Evolutionary conservation across 441 rosid genomes (phyloP), one percentile per base, ranked within the genome.

Genomic region (Breynia disticha): DNA sequence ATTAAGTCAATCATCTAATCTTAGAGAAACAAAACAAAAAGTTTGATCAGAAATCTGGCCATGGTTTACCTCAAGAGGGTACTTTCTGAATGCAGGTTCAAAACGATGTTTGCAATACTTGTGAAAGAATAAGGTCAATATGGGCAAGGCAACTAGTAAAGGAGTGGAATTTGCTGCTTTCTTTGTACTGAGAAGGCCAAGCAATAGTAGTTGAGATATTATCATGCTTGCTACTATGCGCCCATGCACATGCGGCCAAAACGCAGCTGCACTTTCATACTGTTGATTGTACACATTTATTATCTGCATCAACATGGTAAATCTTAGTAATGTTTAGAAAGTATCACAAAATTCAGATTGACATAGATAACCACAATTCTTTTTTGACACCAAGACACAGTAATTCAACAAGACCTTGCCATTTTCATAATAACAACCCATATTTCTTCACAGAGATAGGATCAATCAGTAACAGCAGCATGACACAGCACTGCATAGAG

Each of bases 191-290:
- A 91, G 85, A 60, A 91, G 80, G 12, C 98, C 98, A 83, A 85
- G 50, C 49, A 91, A 71, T 52, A 87, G 76, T 46, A 91, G 81
- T 65, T 91, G 96, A 63, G 95, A 88, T 70, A 87, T 83, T 81
- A 91, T 56, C 65, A 91, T 74, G 78, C 96, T 77, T 10, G 87
- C 95, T 4, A 87, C 54, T 56, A 91, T 83, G 57, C 96, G 82
- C 63, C 86, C 81, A 67, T 91, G 96, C 62, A 91, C 84, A 17
- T 91, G 98, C 0, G 98, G 98, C 98, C 98, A 91, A 72, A 91
- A 91, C n/a, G 98, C 98, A 45, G 85, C 96, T 21, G 84, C 93
- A 61, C 98, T 87, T 68, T 91, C 98, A 21, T 91, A 91, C 37
- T 72, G 83, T 70, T 82, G 96, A 64, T 82, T 76, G 77, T 87